Percentiles rank a stretch among this genome's conserved stretches.
Conservation (phyloP, 495 filamentous ascomycete species). For the Penicillium nucicola region DNA sequence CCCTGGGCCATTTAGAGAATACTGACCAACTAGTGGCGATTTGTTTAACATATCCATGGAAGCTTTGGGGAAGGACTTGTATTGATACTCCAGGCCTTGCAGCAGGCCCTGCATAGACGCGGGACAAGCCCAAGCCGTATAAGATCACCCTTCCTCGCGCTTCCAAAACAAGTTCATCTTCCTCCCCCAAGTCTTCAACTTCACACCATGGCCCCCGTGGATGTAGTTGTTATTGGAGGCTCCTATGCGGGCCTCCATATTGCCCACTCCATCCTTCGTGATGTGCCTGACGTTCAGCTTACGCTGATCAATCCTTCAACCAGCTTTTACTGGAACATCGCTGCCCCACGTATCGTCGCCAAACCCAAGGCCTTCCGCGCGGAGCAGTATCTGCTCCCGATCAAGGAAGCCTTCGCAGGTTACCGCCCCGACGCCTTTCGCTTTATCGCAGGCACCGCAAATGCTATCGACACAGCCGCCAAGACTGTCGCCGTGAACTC, state of each 20-base stretch:
- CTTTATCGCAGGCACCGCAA: constrained; percentile 54
- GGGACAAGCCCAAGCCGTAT: constrained; percentile 1
- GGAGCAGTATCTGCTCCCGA: constrained; percentile 45
- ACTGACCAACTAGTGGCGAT: background rate
- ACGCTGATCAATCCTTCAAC: constrained; percentile 54
- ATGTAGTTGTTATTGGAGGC: constrained; percentile 63
- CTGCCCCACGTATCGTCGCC: constrained; percentile 44
- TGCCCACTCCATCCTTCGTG: constrained; percentile 57
- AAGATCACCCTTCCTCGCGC: constrained; percentile 3
- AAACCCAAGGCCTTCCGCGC: constrained; percentile 36
- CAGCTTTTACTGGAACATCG: constrained; percentile 52
- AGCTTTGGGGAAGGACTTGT: no score
- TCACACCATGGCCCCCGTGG: constrained; percentile 19
- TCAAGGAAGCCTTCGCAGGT: constrained; percentile 49
- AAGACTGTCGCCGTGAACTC: constrained; percentile 42
- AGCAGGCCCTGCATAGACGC: background rate
- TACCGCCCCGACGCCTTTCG: constrained; percentile 49
- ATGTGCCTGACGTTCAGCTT: constrained; percentile 46
- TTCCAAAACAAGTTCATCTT: background rate
- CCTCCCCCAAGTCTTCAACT: background rate
- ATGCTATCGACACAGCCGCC: constrained; percentile 38
- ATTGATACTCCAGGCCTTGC: no score
- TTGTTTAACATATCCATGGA: no score
- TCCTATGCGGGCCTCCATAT: constrained; percentile 55
- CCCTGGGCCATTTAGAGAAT: background rate